phyloP scores from a whole-genome alignment of 2,329 filamentous ascomycete species.

The Beauveria sp. region DNA sequence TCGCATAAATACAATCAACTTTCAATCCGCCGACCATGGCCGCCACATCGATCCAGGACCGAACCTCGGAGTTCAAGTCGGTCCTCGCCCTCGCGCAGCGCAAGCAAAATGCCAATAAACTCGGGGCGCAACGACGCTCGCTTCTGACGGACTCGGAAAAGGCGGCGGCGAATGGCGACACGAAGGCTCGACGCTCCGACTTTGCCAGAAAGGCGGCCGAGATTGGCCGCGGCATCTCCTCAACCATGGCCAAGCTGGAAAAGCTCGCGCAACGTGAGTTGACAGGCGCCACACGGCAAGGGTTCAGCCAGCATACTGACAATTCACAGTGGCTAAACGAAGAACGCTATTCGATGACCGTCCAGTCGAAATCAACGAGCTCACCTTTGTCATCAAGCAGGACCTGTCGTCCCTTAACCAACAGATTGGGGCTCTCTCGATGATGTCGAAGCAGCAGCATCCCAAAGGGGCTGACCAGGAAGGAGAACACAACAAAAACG shows the following conservation, averaged over 20 bases:
- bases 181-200: slow-evolving; percentile 64
- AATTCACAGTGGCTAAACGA: slow-evolving; percentile 68
- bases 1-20: not conserved
- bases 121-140: slow-evolving; percentile 71
- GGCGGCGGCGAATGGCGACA: slow-evolving; percentile 48
- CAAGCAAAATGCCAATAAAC: slow-evolving; percentile 67
- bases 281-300: not conserved
- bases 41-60: slow-evolving; percentile 81
- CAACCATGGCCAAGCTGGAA: slow-evolving; percentile 91
- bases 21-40: slow-evolving; percentile 39
- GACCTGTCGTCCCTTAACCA: slow-evolving; percentile 78
- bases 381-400: slow-evolving; percentile 97
- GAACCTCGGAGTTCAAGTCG: slow-evolving; percentile 89
- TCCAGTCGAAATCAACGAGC: slow-evolving; percentile 92
- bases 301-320: slow-evolving; percentile 4
- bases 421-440: slow-evolving; percentile 77
- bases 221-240: slow-evolving; percentile 84
- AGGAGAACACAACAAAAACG: slow-evolving; percentile 96
- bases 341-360: slow-evolving; percentile 97
- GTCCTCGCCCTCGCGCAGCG: slow-evolving; percentile 83
- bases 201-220: slow-evolving; percentile 88
- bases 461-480: slow-evolving; percentile 64
- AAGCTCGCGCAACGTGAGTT: slow-evolving; percentile 73
- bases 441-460: slow-evolving; percentile 68
- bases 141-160: slow-evolving; percentile 70